A percentile compares a stretch with the other conserved stretches of the same genome.
Evolutionary conservation across 768 basidiomycete species (phyloP).

Genomic region (Panaeolus cyanescens): DNA sequence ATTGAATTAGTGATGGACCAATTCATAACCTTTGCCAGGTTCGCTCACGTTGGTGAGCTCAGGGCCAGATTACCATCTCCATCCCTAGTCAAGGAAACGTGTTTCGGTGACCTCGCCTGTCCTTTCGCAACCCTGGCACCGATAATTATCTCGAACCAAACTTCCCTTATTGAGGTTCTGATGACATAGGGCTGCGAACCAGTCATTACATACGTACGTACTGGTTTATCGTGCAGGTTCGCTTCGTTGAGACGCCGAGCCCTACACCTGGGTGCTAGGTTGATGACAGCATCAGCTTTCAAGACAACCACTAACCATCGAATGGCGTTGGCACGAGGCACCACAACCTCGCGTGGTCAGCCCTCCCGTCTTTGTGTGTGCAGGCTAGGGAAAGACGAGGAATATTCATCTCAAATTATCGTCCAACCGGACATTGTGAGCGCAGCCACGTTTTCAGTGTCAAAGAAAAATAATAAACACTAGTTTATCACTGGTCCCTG

Average conservation of each 20-base stretch:
- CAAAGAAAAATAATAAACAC: neutral
- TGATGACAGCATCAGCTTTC: slow-evolving; percentile 2
- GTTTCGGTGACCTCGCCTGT: slow-evolving; percentile 3
- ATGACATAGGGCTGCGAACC: neutral
- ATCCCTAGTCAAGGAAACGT: neutral
- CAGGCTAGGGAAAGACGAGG: neutral
- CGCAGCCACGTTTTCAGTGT: neutral
- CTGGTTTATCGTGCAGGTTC: neutral
- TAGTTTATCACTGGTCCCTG: neutral
- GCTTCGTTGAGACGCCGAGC: neutral
- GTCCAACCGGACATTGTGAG: neutral
- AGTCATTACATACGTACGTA: neutral
- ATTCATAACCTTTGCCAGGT: neutral
- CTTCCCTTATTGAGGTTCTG: neutral
- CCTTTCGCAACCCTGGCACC: neutral
- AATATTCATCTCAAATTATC: neutral
- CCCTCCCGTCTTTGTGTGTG: neutral
- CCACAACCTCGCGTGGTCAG: neutral
- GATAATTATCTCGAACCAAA: neutral
- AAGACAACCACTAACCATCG: neutral
- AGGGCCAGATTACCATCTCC: neutral
- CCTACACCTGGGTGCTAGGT: no score
- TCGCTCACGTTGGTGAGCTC: slow-evolving; percentile 2
- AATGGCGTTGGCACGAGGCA: neutral
- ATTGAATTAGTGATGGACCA: neutral